A percentile compares a stretch with the other conserved stretches of the same genome.
Evolutionary conservation across 352 stramenopile genomes (phyloP).

Genomic region (Globisporangium acanthophoron): DNA sequence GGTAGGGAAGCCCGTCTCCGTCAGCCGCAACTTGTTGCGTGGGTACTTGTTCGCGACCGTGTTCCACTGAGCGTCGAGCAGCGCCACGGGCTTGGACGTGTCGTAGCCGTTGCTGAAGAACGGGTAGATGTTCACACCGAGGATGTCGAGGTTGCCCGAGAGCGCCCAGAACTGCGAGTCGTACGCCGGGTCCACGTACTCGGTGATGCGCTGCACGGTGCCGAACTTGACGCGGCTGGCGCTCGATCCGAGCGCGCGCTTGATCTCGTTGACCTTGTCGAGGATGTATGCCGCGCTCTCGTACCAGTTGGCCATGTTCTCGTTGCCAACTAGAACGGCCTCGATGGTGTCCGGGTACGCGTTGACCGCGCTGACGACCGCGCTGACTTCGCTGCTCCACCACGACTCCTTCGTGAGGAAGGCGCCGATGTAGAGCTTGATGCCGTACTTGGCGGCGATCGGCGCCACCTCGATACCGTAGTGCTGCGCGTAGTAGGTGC

Average conservation of each 20-base stretch:
- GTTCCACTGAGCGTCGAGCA: constrained; percentile 19
- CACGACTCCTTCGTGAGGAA: constrained; percentile 16
- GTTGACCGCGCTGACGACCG: constrained; percentile 7
- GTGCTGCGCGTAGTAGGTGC: constrained; percentile 19
- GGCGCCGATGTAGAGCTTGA: constrained; percentile 19
- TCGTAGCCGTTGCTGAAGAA: constrained; percentile 25
- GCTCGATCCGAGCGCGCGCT: constrained; percentile 15
- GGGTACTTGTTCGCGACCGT: constrained; percentile 14
- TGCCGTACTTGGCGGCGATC: constrained; percentile 8
- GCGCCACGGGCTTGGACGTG: constrained; percentile 1
- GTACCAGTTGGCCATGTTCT: constrained; percentile 20
- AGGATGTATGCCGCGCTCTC: constrained; percentile 20
- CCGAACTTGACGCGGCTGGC: constrained; percentile 14
- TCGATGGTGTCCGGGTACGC: constrained; percentile 12
- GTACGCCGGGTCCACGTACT: constrained; percentile 13
- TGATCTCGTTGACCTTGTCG: constrained; percentile 26
- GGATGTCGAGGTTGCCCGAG: constrained; percentile 20
- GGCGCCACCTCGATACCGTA: constrained; percentile 13
- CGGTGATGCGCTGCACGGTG: constrained; percentile 28
- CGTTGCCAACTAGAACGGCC: constrained; percentile 13
- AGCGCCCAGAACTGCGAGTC: constrained; percentile 6
- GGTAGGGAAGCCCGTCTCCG: constrained; percentile 20
- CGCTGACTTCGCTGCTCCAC: constrained; percentile 4
- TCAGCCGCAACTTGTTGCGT: constrained; percentile 18
- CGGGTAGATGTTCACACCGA: constrained; percentile 37